Conservation (phyloP, 768 basidiomycete species). For the Leccinum uliginosum region DNA sequence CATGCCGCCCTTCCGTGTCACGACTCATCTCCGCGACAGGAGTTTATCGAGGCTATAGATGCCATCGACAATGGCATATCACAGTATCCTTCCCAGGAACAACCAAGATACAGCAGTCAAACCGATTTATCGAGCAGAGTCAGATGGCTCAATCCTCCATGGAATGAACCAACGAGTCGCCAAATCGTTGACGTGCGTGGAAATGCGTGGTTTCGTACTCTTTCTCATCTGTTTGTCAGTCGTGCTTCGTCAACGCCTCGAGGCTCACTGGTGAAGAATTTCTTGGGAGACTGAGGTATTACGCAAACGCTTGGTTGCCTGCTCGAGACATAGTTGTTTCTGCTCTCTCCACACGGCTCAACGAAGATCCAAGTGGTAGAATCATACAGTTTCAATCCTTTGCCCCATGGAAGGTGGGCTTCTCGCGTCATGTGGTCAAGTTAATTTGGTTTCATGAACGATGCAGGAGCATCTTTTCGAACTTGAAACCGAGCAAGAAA, state of each 20-base stretch:
- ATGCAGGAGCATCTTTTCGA: constrained; percentile 85
- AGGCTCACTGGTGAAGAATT: constrained; percentile 84
- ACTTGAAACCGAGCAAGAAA: constrained; percentile 59
- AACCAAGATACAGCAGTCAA: constrained; percentile 66
- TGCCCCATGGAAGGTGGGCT: constrained; percentile 80
- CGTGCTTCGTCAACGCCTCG: constrained; percentile 76
- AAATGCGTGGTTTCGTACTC: constrained; percentile 1
- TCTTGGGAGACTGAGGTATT: constrained; percentile 70
- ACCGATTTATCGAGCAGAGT: constrained; percentile 88
- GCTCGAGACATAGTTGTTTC: constrained; percentile 75
- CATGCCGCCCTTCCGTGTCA: background rate
- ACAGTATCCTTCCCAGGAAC: constrained; percentile 65
- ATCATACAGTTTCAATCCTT: constrained; percentile 79
- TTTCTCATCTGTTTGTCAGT: constrained; percentile 37
- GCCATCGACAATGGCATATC: constrained; percentile 93
- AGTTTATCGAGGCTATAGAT: constrained; percentile 93
- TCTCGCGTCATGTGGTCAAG: background rate
- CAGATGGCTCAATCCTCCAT: constrained; percentile 79
- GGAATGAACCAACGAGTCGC: constrained; percentile 80
- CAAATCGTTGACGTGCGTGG: constrained; percentile 65
- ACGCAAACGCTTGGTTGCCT: constrained; percentile 87
- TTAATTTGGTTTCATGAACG: constrained; percentile 11
- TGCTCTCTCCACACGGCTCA: constrained; percentile 50
- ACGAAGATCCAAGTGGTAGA: constrained; percentile 65
- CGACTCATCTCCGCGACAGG: constrained; percentile 38